Percentiles rank a stretch among this genome's conserved stretches.
These are phyloP conservation scores for Clitoria ternatea DNA, from an alignment of 306 rosid genomes.

Conservation along the genomic window DNA sequence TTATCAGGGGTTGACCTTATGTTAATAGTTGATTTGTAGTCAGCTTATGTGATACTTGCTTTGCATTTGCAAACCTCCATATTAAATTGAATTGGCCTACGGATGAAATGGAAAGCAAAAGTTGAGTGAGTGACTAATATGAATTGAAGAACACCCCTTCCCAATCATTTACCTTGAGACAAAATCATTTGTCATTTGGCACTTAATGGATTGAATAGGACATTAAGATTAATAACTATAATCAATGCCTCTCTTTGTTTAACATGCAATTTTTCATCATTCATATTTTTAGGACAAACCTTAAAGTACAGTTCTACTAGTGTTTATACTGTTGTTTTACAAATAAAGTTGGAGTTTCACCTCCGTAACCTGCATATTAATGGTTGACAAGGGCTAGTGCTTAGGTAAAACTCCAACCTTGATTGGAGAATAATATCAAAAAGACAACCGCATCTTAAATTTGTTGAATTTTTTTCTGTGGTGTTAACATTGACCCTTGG, in stretches of 20 bases:
- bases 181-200: not conserved
- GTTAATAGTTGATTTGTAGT: not conserved
- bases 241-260: not conserved
- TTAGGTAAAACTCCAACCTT: too few relatives aligned
- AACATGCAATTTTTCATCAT: not conserved
- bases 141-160: not conserved
- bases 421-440: too few relatives aligned
- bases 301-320: too few relatives aligned
- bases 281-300: too few relatives aligned
- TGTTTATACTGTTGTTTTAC: too few relatives aligned
- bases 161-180: not conserved
- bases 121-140: not conserved
- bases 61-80: not conserved
- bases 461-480: too few relatives aligned
- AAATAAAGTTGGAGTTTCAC: too few relatives aligned
- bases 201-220: not conserved
- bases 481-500: too few relatives aligned
- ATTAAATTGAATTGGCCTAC: not conserved
- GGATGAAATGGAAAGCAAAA: not conserved
- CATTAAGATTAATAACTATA: not conserved
- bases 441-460: too few relatives aligned
- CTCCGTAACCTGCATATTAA: too few relatives aligned
- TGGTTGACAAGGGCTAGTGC: too few relatives aligned
- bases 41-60: not conserved
- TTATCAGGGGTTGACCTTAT: not conserved